A percentile compares a stretch with the other conserved stretches of the same genome.
phyloP scores from a whole-genome alignment of 805 yeast genomes.

The Candida morakotiae region DNA sequence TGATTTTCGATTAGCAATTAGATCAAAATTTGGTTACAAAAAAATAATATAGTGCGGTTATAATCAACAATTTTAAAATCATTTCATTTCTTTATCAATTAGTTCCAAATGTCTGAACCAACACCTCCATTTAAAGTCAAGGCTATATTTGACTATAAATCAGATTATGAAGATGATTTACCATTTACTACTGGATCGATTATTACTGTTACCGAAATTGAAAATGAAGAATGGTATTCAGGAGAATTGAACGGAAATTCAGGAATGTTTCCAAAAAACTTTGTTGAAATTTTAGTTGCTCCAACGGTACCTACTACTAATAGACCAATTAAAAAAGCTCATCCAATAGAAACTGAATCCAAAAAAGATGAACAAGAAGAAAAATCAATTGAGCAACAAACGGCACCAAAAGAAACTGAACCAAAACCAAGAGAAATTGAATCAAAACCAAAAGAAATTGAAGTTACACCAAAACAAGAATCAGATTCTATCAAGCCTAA shows the following conservation, averaged over 20 bases:
- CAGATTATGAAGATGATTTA: slow-evolving; percentile 76
- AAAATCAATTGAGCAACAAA: not conserved
- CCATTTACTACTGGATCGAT: slow-evolving; percentile 62
- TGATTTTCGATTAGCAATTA: too few species aligned
- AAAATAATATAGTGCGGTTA: too few species aligned
- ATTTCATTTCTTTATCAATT: too few species aligned
- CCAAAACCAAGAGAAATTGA: not conserved
- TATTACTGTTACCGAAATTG: slow-evolving; percentile 72
- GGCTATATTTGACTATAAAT: slow-evolving; percentile 62
- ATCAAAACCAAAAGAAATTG: not conserved
- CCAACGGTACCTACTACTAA: slow-evolving; percentile 10
- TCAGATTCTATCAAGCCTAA: not conserved
- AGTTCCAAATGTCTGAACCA: slow-evolving; percentile 7
- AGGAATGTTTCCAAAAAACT: slow-evolving; percentile 87
- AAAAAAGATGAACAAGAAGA: slow-evolving; percentile 1
- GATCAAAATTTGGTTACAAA: too few species aligned
- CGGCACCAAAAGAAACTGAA: not conserved
- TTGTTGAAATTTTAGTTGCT: slow-evolving; percentile 48
- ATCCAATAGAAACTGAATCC: too few species aligned
- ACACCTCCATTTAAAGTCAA: slow-evolving; percentile 58
- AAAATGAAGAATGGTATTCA: slow-evolving; percentile 88
- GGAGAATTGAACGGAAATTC: slow-evolving; percentile 62
- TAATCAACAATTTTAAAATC: too few species aligned
- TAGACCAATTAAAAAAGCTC: slow-evolving; percentile 5
- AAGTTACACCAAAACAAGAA: not conserved